Conservation (phyloP, 2,329 filamentous ascomycete species). For the Aspergillus sp. region DNA sequence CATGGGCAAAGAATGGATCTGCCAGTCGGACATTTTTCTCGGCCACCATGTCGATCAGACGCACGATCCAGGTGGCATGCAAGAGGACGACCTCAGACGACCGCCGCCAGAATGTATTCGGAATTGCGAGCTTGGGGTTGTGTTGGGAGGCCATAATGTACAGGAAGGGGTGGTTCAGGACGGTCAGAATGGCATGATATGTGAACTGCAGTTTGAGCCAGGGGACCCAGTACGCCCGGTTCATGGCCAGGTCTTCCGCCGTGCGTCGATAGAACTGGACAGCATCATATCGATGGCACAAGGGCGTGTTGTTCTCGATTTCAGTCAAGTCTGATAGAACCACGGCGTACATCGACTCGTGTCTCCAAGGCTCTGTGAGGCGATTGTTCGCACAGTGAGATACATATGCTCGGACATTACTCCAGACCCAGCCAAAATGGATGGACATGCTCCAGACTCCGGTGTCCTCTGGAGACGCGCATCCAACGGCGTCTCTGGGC, state of each 20-base stretch:
- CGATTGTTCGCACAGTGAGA: conserved; percentile 50
- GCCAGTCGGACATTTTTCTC: conserved; percentile 51
- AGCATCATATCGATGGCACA: conserved; percentile 54
- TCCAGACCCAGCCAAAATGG: conserved; percentile 55
- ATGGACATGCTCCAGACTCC: conserved; percentile 54
- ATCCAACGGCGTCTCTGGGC: conserved; percentile 48
- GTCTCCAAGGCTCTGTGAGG: conserved; percentile 52
- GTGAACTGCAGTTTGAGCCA: conserved; percentile 57
- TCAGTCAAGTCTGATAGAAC: conserved; percentile 54
- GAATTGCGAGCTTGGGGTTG: conserved; percentile 53
- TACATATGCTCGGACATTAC: conserved; percentile 45
- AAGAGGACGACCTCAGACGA: conserved; percentile 53
- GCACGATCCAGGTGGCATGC: conserved; percentile 55
- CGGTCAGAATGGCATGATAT: conserved; percentile 53
- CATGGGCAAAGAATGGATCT: conserved; percentile 55
- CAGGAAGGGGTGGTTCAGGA: conserved; percentile 55
- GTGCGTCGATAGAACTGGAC: conserved; percentile 54
- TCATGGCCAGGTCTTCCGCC: conserved; percentile 45
- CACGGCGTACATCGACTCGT: conserved; percentile 53
- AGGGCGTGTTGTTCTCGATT: conserved; percentile 46
- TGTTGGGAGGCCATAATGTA: conserved; percentile 55
- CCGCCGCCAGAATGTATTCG: conserved; percentile 55
- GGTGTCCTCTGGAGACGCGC: conserved; percentile 39
- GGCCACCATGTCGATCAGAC: conserved; percentile 55
- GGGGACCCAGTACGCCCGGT: conserved; percentile 52